Base-by-base conservation (phyloP, 164 flowering plant genomes). In the Taxillus chinensis region DNA sequence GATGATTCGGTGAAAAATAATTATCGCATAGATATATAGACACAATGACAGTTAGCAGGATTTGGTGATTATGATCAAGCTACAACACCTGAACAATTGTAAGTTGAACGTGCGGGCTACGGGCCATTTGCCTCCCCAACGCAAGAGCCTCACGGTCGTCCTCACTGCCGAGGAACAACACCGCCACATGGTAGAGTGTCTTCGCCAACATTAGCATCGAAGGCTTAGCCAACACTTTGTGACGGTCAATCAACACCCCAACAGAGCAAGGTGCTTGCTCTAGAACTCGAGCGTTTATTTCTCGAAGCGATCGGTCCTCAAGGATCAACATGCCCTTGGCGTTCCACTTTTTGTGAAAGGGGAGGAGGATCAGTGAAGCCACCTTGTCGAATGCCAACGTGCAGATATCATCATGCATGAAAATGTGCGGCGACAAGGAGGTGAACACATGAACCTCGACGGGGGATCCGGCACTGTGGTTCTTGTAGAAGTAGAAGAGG, bases 281-380 rank as follows among this genome's bases (percentile, higher is more conserved):
- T 14, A 53, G 46, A 43, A 43, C 46, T 9, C 10, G 10, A 0
- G 46, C 7, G 10, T 9, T 5, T 43, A 43, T 9, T 43, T 43
- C 46, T 43, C 7, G 46, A 9, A 43, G 10, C 46, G 10, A 43
- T 9, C 46, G 10, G 7, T 5, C 10, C 8, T 9, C 46, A 43
- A 43, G 10, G 46, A 6, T 43, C 10, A 43, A 6, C 56, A 6
- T 7, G 7, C 56, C 56, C 14, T 53, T 53, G 17, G 37, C 56
- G 14, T 53, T 53, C 56, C 56, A 55, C 7, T 55, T 55, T 13
- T 38, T 55, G 38, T 55, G 58, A 11, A 55, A 55, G 27, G 58
- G 58, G 13, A 55, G 58, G 12, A 55, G 8, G 7, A 55, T 55
- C 12, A 55, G 58, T 1, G 58, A 17, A 6, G 37, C 13, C 38